These are phyloP conservation scores for Botrytis byssoidea DNA, from an alignment of 2,329 filamentous ascomycete genomes.

Conservation along the genomic window DNA sequence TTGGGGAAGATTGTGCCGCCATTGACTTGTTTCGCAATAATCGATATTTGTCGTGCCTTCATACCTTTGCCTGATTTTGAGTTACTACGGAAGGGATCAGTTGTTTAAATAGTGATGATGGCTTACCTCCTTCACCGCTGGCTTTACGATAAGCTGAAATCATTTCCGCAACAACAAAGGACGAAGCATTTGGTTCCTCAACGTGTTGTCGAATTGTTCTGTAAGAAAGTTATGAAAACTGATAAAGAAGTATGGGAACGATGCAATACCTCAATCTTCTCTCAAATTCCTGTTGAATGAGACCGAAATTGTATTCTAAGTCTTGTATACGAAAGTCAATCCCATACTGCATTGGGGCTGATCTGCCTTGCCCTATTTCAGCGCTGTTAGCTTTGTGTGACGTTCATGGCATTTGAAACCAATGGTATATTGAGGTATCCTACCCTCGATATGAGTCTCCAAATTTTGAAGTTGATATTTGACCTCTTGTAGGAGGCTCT, in stretches of 20 bases:
- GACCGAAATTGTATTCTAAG: background rate
- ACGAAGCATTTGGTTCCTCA: background rate
- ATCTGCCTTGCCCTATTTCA: background rate
- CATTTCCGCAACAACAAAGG: background rate
- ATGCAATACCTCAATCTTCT: background rate
- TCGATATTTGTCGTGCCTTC: background rate
- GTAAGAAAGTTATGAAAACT: background rate
- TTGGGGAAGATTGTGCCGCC: background rate
- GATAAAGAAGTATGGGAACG: background rate
- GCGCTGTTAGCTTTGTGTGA: background rate
- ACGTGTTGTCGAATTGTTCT: background rate
- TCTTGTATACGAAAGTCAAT: background rate
- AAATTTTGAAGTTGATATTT: background rate
- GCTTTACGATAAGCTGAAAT: background rate
- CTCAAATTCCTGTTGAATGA: background rate
- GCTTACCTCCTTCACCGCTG: background rate
- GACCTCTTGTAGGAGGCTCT: background rate
- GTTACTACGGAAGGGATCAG: background rate
- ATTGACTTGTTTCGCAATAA: background rate
- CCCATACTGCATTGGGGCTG: background rate
- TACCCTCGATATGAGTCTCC: background rate
- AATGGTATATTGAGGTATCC: background rate
- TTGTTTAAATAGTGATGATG: background rate
- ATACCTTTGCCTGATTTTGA: background rate
- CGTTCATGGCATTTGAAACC: background rate